phyloP scores from a whole-genome alignment of 176 grass and related monocot genomes.

The Juncus effusus region DNA sequence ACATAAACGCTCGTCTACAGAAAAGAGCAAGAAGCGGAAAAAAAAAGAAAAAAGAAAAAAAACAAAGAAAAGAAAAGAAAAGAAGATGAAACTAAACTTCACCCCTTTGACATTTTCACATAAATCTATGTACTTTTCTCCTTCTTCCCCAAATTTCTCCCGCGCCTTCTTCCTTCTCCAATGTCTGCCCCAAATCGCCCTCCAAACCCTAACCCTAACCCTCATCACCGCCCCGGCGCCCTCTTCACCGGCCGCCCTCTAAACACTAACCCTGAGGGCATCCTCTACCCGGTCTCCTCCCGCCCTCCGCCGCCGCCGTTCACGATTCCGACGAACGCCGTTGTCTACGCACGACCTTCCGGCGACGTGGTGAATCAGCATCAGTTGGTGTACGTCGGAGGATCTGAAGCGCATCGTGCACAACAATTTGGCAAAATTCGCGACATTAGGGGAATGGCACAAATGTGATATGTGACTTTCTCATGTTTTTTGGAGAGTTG shows the following conservation, averaged over 20 bases:
- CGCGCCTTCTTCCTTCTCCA: constrained; percentile 1
- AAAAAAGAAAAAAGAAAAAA: too few relatives aligned
- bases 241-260: constrained; percentile 11
- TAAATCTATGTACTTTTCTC: too few relatives aligned
- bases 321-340: constrained; percentile 8
- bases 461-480: too few relatives aligned
- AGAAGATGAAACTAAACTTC: too few relatives aligned
- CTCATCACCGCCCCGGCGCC: background rate
- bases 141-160: background rate
- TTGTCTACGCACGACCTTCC: background rate
- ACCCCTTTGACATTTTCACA: too few relatives aligned
- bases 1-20: too few relatives aligned
- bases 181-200: constrained; percentile 22
- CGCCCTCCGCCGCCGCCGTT: background rate
- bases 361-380: background rate
- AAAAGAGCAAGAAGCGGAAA: too few relatives aligned
- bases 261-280: constrained; percentile 17
- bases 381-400: constrained; percentile 5
- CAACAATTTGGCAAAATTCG: too few relatives aligned
- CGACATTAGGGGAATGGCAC: too few relatives aligned
- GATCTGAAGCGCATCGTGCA: background rate
- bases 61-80: too few relatives aligned
- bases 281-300: constrained; percentile 17
- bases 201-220: constrained; percentile 19
- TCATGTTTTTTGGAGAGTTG: too few relatives aligned